A percentile compares a stretch with the other conserved stretches of the same genome.
phyloP scores from a whole-genome alignment of 2,329 filamentous ascomycete genomes.

The Cladorrhinum sp. region DNA sequence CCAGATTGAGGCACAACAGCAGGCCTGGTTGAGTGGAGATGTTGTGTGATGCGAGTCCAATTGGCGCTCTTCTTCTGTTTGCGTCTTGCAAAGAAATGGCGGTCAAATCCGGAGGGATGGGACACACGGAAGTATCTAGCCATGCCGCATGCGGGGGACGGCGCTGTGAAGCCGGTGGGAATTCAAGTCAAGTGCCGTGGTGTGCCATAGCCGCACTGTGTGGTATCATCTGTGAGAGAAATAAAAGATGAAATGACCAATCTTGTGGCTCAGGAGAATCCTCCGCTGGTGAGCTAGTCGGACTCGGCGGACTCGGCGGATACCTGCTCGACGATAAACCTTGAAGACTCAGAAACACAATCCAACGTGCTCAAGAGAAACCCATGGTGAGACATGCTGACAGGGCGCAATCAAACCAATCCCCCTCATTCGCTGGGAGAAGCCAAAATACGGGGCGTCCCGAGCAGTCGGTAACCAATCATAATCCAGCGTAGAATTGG shows the following conservation, averaged over 20 bases:
- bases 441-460: neutral
- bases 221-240: too few species aligned
- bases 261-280: neutral
- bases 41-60: neutral
- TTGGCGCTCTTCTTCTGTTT: neutral
- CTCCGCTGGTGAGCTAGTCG: neutral
- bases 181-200: neutral
- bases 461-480: constrained; percentile 12
- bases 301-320: neutral
- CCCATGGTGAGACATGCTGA: neutral
- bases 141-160: neutral
- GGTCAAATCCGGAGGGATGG: neutral
- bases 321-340: neutral
- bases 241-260: neutral
- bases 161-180: neutral
- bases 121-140: neutral
- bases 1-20: neutral
- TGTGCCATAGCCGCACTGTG: neutral
- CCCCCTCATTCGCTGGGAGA: constrained; percentile 1
- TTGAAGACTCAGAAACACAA: neutral
- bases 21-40: neutral
- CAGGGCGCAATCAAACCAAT: neutral
- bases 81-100: neutral
- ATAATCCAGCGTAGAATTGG: neutral
- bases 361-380: neutral